Evolutionary conservation across 139 green algal species (phyloP).

Genomic region (Coccomyxa sp.): DNA sequence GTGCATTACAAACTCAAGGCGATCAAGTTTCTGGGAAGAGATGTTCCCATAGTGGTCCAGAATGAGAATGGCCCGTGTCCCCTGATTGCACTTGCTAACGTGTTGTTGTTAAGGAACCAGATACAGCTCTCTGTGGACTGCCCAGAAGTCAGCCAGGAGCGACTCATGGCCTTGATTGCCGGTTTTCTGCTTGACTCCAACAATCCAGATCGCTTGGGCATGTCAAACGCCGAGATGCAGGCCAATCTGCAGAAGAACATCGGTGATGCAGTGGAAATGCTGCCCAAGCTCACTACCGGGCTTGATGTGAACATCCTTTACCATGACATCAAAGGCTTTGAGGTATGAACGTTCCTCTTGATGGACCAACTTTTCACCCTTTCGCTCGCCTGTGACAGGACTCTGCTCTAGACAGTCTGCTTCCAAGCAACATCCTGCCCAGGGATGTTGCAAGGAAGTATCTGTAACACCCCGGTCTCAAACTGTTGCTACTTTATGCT

Average conservation of each 20-base stretch:
- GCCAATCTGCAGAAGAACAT: slow-evolving; percentile 57
- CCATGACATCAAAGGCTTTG: slow-evolving; percentile 40
- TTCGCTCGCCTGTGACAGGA: too few species aligned
- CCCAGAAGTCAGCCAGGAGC: slow-evolving; percentile 45
- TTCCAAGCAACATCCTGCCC: too few species aligned
- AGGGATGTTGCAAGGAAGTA: too few species aligned
- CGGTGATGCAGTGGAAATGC: slow-evolving; percentile 55
- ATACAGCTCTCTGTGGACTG: slow-evolving; percentile 43
- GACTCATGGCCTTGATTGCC: slow-evolving; percentile 67
- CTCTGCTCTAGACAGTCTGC: too few species aligned
- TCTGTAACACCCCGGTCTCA: not conserved
- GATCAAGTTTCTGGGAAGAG: slow-evolving; percentile 35
- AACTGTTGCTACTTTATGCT: slow-evolving; percentile 49
- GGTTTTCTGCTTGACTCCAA: slow-evolving; percentile 69
- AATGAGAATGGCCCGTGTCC: slow-evolving; percentile 76
- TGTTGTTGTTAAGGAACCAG: slow-evolving; percentile 71
- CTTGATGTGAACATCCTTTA: slow-evolving; percentile 95
- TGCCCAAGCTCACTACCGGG: slow-evolving; percentile 80
- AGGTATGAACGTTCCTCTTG: slow-evolving; percentile 39
- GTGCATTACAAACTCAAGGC: slow-evolving; percentile 44
- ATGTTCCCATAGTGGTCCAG: slow-evolving; percentile 75
- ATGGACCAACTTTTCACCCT: too few species aligned
- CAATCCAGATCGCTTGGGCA: slow-evolving; percentile 23
- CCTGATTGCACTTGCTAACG: slow-evolving; percentile 83
- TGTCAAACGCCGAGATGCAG: slow-evolving; percentile 6